Evolutionary conservation across 805 yeast species (phyloP).

Genomic region (Candida saitoana): DNA sequence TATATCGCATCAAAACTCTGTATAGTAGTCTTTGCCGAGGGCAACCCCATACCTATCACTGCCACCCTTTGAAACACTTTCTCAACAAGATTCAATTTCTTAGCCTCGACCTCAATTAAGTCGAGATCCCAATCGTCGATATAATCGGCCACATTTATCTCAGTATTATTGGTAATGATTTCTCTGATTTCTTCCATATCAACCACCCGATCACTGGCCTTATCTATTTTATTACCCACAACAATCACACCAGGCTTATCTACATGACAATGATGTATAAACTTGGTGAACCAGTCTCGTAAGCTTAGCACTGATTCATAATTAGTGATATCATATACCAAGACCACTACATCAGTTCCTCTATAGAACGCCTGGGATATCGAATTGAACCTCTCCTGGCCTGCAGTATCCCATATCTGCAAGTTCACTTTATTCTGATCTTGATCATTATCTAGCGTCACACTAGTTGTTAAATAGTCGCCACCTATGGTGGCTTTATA

Average conservation of each 20-base stretch:
- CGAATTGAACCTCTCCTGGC: conserved; percentile 45
- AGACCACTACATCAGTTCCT: conserved; percentile 53
- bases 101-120: conserved; percentile 31
- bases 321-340: conserved; percentile 52
- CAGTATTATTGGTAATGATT: conserved; percentile 21
- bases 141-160: conserved; percentile 20
- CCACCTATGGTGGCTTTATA: conserved; percentile 60
- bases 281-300: conserved; percentile 45
- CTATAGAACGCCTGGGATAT: conserved; percentile 54
- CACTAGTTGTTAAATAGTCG: conserved; percentile 47
- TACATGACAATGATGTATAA: conserved; percentile 46
- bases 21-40: conserved; percentile 12
- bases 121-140: conserved; percentile 32
- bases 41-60: conserved; percentile 25
- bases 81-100: conserved; percentile 27
- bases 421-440: conserved; percentile 28
- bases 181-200: conserved; percentile 34
- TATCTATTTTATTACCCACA: conserved; percentile 53
- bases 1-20: conserved; percentile 32
- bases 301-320: conserved; percentile 48
- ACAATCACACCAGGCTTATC: conserved; percentile 45
- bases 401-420: conserved; percentile 56
- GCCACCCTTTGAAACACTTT: conserved; percentile 35
- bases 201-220: conserved; percentile 27
- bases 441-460: conserved; percentile 11